Base-by-base conservation (phyloP, 2,329 filamentous ascomycete species). In the Xylariaceae sp. region DNA sequence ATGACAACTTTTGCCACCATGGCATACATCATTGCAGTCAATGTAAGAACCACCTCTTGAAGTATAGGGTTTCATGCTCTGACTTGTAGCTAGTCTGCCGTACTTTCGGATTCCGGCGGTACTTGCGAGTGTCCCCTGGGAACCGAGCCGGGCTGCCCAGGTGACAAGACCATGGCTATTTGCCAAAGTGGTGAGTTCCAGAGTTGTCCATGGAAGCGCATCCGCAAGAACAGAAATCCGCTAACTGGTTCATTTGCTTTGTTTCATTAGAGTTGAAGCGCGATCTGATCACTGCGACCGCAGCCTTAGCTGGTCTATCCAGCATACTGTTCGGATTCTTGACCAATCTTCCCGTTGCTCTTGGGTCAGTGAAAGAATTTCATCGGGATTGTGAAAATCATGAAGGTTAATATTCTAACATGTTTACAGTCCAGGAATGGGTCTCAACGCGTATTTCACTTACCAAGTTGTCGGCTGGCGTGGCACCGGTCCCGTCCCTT, bases 1-100 rank as follows among this genome's bases (percentile, higher is more conserved):
- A 72, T 93, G 56, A 91, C 90, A 1, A 94, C 90, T 2, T 89
- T 89, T 70, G 86, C 88, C 57, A 88, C 88, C 2, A 91, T 92
- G 89, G 88, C 89, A 11, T 93, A 92, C 74, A 93, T 94, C 67
- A 92, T 94, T 69, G 87, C 88, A 7, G 86, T 87, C 63, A 87
- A 87, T 67, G 83, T 84, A 64, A 67, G 78, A 11, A 44, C 45
- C 6, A 13, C 17, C 9, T 13, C n/a, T 15, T 30, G 13, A 41
- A 30, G 45, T 1, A 34, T 35, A 13, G 4, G 13, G 15, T 51
- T 48, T 30, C n/a, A 2, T 8, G 9, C 23, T 53, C 35, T 64
- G 55, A 52, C 61, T 41, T 3, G 7, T 11, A 44, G 52, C 56
- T 45, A 94, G 82, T 80, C 86, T 9, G 84, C 83, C 17, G 87